Percentiles rank a stretch among this genome's conserved stretches.
phyloP scores from a whole-genome alignment of 2,329 filamentous ascomycete species.

The Fusarium agapanthi region DNA sequence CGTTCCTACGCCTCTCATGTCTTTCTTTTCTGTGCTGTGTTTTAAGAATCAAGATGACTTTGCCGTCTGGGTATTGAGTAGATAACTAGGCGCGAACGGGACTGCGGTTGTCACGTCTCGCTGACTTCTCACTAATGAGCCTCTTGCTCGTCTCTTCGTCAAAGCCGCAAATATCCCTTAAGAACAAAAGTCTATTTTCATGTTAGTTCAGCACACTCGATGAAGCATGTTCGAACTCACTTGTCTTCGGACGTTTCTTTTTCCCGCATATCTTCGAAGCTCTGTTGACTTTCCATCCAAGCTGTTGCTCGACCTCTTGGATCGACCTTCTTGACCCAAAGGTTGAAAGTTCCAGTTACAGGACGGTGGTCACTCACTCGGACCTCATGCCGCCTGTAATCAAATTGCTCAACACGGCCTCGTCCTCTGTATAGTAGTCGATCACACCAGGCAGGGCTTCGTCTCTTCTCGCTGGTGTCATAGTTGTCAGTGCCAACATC shows the following conservation, averaged over 20 bases:
- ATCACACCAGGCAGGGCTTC: constrained; percentile 96
- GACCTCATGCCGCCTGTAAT: constrained; percentile 90
- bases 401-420: constrained; percentile 83
- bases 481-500: constrained; percentile 95
- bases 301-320: constrained; percentile 69
- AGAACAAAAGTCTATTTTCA: constrained; percentile 56
- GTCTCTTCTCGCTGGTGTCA: constrained; percentile 92
- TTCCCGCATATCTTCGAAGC: constrained; percentile 77
- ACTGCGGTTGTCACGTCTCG: constrained; percentile 40
- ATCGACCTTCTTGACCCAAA: constrained; percentile 85
- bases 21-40: neutral
- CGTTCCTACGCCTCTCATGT: constrained; percentile 11
- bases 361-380: constrained; percentile 91
- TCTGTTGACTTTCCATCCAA: constrained; percentile 78
- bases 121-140: constrained; percentile 54
- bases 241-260: constrained; percentile 77
- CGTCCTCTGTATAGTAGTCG: constrained; percentile 85
- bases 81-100: constrained; percentile 34
- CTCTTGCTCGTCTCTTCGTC: constrained; percentile 60
- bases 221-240: constrained; percentile 61
- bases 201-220: constrained; percentile 33
- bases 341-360: constrained; percentile 84
- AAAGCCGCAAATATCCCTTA: constrained; percentile 62
- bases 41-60: neutral
- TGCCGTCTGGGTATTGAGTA: neutral